phyloP scores from a whole-genome alignment of 2,329 filamentous ascomycete species.

The Aspergillus calidoustus region DNA sequence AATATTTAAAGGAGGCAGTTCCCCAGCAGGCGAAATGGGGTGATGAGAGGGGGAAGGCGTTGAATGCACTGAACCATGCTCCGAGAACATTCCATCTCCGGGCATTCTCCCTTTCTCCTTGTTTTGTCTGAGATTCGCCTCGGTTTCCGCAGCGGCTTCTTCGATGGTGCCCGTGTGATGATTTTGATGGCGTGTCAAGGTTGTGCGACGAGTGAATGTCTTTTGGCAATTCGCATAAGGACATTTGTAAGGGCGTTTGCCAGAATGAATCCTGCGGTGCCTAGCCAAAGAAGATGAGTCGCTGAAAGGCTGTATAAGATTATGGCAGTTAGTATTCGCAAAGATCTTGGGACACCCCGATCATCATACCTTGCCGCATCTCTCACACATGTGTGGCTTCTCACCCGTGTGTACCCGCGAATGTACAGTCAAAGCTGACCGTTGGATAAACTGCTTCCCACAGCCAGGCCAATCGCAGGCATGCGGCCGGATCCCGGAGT shows the following conservation, averaged over 20 bases:
- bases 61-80: constrained; percentile 54
- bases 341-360: not conserved
- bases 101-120: constrained; percentile 43
- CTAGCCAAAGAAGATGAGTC: constrained; percentile 93
- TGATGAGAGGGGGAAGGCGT: constrained; percentile 85
- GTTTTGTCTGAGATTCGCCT: constrained; percentile 73
- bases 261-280: constrained; percentile 92
- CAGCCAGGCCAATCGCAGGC: constrained; percentile 88
- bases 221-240: constrained; percentile 97
- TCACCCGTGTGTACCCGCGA: constrained; percentile 95
- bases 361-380: constrained; percentile 82
- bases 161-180: constrained; percentile 95
- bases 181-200: constrained; percentile 92
- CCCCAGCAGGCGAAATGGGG: constrained; percentile 75
- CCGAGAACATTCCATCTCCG: constrained; percentile 49
- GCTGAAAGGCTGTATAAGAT: constrained; percentile 75
- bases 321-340: constrained; percentile 2
- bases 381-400: constrained; percentile 97
- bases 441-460: constrained; percentile 95
- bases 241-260: constrained; percentile 95
- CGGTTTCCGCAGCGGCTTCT: constrained; percentile 86
- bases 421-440: constrained; percentile 93
- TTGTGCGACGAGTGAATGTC: constrained; percentile 95
- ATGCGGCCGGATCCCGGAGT: constrained; percentile 87
- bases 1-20: constrained; percentile 72